Conservation (phyloP, 345 rosid genomes). For the Gossypium ekmanianum region DNA sequence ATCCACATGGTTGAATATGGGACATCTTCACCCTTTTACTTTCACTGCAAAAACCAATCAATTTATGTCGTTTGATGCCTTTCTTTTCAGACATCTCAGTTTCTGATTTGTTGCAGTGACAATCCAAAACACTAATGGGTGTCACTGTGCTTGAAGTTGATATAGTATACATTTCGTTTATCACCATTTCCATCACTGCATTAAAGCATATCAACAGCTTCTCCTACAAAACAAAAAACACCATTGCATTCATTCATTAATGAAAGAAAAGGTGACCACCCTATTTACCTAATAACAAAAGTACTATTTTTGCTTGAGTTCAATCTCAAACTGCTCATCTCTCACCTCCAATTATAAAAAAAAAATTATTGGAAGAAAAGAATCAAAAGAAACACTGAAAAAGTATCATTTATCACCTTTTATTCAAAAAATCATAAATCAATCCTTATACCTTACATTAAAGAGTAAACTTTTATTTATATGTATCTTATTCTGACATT, state of each 20-base stretch:
- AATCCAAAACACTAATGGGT: constrained; percentile 42
- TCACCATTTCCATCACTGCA: constrained; percentile 41
- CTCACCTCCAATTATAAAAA: too few species aligned
- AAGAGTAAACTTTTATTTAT: too few species aligned
- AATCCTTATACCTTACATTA: too few species aligned
- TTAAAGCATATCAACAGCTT: constrained; percentile 36
- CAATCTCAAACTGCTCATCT: too few species aligned
- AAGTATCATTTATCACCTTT: too few species aligned
- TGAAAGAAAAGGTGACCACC: too few species aligned
- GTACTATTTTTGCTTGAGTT: neutral
- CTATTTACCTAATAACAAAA: too few species aligned
- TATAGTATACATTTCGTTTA: constrained; percentile 22
- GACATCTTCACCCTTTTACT: constrained; percentile 25
- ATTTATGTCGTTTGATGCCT: constrained; percentile 28
- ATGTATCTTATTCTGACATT: too few species aligned
- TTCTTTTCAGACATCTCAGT: constrained; percentile 27
- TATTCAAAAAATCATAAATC: too few species aligned
- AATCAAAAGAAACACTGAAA: too few species aligned
- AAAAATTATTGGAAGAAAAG: too few species aligned
- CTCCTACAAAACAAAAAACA: constrained; percentile 29
- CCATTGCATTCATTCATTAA: neutral
- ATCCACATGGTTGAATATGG: constrained; percentile 25
- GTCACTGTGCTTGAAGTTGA: constrained; percentile 47
- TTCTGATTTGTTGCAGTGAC: constrained; percentile 34
- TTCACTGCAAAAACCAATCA: constrained; percentile 21